Evolutionary conservation across 2,329 filamentous ascomycete genomes (phyloP), one percentile per base, ranked within the genome.

Genomic region (Trichoderma sp.): DNA sequence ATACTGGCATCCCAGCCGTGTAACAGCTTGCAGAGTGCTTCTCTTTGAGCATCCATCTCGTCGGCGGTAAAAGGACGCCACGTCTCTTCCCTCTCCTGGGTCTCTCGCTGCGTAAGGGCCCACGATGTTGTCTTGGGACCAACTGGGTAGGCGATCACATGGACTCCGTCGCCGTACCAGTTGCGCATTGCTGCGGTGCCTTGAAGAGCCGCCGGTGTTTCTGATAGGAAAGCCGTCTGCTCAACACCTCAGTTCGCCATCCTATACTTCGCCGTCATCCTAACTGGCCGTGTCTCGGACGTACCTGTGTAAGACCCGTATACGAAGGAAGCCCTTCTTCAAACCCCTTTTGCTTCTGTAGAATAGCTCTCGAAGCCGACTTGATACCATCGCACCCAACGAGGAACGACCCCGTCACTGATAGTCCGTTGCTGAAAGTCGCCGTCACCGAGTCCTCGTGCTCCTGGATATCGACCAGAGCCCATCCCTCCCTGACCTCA

Each of bases 321-420:
- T 67, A 73, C 1, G 57, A 57, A 3, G 71, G 69, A 26, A 34
- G 14, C 3, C 64, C 68, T 21, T 71, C 68, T 30, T 56, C 30
- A 3, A 70, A 51, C 0, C 67, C 67, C 9, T 64, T 62, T 6
- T 65, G 59, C n/a, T 63, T 66, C 9, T 70, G 64, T 5, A 72
- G 44, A 15, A 67, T 14, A 3, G 43, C 57, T 45, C 70, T 55
- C 10, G 67, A 68, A 15, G 67, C 67, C 4, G 70, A 68, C 47
- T 70, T 71, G 50, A 72, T 66, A 5, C 69, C 70, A 63, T 73
- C 71, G 52, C 69, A 71, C 17, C 71, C 71, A 9, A 73, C 50
- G 12, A 72, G 48, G 9, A 73, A 71, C 7, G 64, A 63, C 9
- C 71, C 71, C 2, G 67, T 69, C 45, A 67, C 71, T 1, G 66